Conservation (phyloP, 2,329 filamentous ascomycete genomes). For the Alternaria triticina region DNA sequence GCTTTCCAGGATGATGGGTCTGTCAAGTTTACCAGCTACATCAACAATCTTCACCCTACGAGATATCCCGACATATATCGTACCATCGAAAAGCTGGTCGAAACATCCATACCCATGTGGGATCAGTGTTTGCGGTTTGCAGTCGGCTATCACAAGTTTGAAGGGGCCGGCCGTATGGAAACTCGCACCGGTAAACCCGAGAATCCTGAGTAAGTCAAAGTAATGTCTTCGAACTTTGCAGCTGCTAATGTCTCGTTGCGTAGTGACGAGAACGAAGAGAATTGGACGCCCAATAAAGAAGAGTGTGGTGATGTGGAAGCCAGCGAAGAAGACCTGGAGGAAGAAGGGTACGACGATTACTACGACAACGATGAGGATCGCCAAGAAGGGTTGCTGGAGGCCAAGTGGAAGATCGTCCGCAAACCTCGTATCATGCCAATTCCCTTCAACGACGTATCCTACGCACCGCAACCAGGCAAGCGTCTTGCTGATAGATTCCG, state of each 20-base stretch:
- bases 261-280: constrained; percentile 20
- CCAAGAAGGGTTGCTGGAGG: background rate
- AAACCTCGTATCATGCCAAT: constrained; percentile 23
- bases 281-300: constrained; percentile 22
- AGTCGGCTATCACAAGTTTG: background rate
- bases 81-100: constrained; percentile 28
- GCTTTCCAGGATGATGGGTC: constrained; percentile 45
- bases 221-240: background rate
- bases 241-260: background rate
- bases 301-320: background rate
- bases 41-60: constrained; percentile 61
- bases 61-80: constrained; percentile 26
- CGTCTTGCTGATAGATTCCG: constrained; percentile 20
- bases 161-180: constrained; percentile 16
- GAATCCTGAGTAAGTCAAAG: background rate
- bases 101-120: constrained; percentile 28
- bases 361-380: background rate
- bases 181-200: constrained; percentile 9
- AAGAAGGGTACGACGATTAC: background rate
- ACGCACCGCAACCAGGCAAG: constrained; percentile 11
- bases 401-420: constrained; percentile 23
- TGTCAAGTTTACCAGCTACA: constrained; percentile 56
- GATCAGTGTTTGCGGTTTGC: constrained; percentile 23
- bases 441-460: constrained; percentile 19
- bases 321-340: background rate